Evolutionary conservation across 225 moss, liverwort and hornwort genomes (phyloP), one percentile per base, ranked within the genome.

Genomic region (Pleurozium schreberi): DNA sequence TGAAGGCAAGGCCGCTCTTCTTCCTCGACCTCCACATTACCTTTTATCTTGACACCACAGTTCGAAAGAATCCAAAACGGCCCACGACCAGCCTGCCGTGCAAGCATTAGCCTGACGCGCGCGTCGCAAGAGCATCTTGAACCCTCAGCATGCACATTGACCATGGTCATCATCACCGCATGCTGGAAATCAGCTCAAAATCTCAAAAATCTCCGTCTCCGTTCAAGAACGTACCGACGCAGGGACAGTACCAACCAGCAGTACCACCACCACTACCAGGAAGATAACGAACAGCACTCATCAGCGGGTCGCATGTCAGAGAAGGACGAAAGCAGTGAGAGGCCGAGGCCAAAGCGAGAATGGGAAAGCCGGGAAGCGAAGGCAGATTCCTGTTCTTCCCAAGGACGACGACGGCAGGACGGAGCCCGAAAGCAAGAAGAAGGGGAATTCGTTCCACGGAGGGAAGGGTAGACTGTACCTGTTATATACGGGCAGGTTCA

Each of bases 201-300:
- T 63, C 78, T 86, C 85, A 61, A 36, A 64, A 81, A 86, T 65
- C 83, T 83, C 85, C 81, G n/a, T 38, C 88, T 79, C 86, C 43
- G 58, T 42, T 79, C 84, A 84, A 89, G 52, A 86, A 85, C 78
- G 82, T 86, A 91, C 88, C 91, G 93, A 89, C 85, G 83, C 53
- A 31, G 84, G 60, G 59, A 83, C 88, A 58, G 82, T 85, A 85
- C 80, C 52, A 60, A 49, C 49, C 77, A 53, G 75, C 81, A 69
- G 9, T 75, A 71, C 43, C 63, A 50, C 59, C 69, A 84, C 36
- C 87, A 20, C n/a, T 69, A 82, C 28, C 52, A 76, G 64, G 59
- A 82, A 75, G 66, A 84, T 58, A 66, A 45, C 68, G 67, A 86
- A 57, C 33, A 80, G 74, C 64, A 30, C 80, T 60, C 59, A 58